A percentile compares a stretch with the other conserved stretches of the same genome.
phyloP scores from a whole-genome alignment of 345 rosid genomes.

The Rubroshorea leprosula region DNA sequence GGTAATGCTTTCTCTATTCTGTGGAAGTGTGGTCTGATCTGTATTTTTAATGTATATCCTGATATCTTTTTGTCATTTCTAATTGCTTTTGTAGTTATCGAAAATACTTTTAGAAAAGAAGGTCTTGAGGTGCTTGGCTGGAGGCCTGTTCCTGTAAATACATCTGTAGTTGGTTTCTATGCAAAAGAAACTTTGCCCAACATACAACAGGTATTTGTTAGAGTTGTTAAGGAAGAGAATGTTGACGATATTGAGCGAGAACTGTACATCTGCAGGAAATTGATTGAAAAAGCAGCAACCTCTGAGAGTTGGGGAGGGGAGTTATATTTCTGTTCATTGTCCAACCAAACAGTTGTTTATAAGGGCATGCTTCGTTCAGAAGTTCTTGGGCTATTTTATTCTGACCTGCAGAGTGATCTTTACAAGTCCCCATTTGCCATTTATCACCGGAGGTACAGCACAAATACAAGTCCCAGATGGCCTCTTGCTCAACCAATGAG shows the following conservation, averaged over 20 bases:
- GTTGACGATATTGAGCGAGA: slow-evolving; percentile 92
- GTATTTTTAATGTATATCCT: not conserved
- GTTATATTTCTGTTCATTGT: slow-evolving; percentile 86
- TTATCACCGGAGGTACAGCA: slow-evolving; percentile 93
- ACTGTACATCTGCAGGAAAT: slow-evolving; percentile 83
- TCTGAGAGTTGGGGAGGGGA: slow-evolving; percentile 77
- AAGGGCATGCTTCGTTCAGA: slow-evolving; percentile 99
- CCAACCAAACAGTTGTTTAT: slow-evolving; percentile 91
- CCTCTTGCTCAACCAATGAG: slow-evolving; percentile 99
- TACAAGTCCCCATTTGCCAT: slow-evolving; percentile 87
- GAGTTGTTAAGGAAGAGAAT: slow-evolving; percentile 72
- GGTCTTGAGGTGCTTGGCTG: slow-evolving; percentile 95
- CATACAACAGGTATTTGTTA: slow-evolving; percentile 90
- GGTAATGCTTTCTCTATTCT: too few relatives aligned
- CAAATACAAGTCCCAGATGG: slow-evolving; percentile 99
- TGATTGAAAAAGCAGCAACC: slow-evolving; percentile 64
- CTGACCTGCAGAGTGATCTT: slow-evolving; percentile 72
- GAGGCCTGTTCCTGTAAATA: slow-evolving; percentile 91
- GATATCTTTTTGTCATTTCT: slow-evolving; percentile 16
- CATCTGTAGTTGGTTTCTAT: slow-evolving; percentile 78
- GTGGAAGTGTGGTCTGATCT: too few relatives aligned
- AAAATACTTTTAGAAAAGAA: slow-evolving; percentile 77
- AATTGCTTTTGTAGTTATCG: slow-evolving; percentile 49
- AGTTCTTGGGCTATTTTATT: slow-evolving; percentile 81
- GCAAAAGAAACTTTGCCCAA: slow-evolving; percentile 97